Evolutionary conservation across 108 stramenopile genomes (phyloP), one percentile per base, ranked within the genome.

Genomic region (Phaeodactylum tricornutum): DNA sequence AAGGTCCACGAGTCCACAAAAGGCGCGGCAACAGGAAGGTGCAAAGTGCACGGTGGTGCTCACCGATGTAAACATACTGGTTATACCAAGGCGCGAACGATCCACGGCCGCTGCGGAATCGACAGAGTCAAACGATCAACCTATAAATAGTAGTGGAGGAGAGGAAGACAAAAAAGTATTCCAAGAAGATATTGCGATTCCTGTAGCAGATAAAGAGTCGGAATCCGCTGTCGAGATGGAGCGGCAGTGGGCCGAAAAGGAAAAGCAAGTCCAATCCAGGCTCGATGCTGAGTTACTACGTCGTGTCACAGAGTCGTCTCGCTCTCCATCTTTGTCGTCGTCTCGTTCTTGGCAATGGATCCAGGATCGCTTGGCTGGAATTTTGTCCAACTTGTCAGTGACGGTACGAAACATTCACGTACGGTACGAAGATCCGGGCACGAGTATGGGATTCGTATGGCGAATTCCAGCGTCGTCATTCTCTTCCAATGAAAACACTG

Each of bases 401-500:
- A 80, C 83, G 9, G 59, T 80, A 2, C 62, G 47, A 49, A 84
- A 84, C 43, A 61, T 84, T 50, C 83, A 84, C 45, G 49, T 84
- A 8, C 72, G 83, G 44, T 84, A 84, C 50, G 79, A 84, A 61
- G 79, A 84, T 62, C 61, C 77, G 29, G 82, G 82, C 29, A 58
- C 59, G n/a, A 62, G 55, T 28, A 47, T 79, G 62, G 72, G 77
- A 21, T 71, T 78, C 39, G 68, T 66, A 23, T 74, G 75, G 75
- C 47, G 42, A 11, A 30, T n/a, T n/a, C n/a, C n/a, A n/a, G n/a
- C n/a, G n/a, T n/a, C n/a, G n/a, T n/a, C n/a, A n/a, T n/a, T n/a
- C n/a, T n/a, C n/a, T n/a, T n/a, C n/a, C 23, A 12, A 5, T 14
- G 19, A 28, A 24, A 46, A 16, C 53, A 43, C 1, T 7, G 8